A percentile compares a stretch with the other conserved stretches of the same genome.
phyloP scores from a whole-genome alignment of 176 grass and related monocot species.

The Zea luxurians region DNA sequence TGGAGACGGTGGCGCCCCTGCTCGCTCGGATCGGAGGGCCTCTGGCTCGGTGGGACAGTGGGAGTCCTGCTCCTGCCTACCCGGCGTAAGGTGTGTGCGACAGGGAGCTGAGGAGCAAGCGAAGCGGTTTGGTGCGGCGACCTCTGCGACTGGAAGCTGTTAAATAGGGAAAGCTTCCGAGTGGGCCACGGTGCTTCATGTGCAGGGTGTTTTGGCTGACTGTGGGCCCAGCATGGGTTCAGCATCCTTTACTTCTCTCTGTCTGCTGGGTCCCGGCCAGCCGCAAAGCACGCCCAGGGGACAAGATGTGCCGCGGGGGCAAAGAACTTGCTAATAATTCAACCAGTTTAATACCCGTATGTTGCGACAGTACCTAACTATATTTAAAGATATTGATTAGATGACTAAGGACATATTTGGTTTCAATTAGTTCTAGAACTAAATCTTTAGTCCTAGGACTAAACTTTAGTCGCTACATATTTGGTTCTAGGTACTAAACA shows the following conservation, averaged over 20 bases:
- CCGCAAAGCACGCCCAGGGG: constrained; percentile 1
- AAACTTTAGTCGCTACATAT: too few relatives aligned
- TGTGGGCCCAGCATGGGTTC: not conserved
- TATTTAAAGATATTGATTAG: too few relatives aligned
- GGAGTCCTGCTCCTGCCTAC: not conserved
- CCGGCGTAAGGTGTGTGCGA: not conserved
- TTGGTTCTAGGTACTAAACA: too few relatives aligned
- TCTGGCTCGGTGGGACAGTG: not conserved
- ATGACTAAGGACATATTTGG: too few relatives aligned
- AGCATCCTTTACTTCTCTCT: constrained; percentile 6
- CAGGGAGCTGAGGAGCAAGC: not conserved
- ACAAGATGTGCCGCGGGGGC: too few relatives aligned
- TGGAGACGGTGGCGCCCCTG: not conserved
- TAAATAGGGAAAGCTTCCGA: constrained; percentile 40
- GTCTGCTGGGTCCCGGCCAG: constrained; percentile 11
- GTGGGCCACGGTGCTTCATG: too few relatives aligned
- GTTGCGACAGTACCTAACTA: too few relatives aligned
- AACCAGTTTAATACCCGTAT: too few relatives aligned
- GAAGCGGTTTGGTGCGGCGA: constrained; percentile 28
- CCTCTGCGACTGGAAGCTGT: not conserved
- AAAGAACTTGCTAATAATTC: too few relatives aligned
- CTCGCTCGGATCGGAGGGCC: not conserved
- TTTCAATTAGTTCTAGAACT: too few relatives aligned
- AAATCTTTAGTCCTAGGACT: too few relatives aligned
- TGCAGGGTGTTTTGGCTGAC: not conserved